Evolutionary conservation across 2,329 filamentous ascomycete species (phyloP).

Genomic region (Pyricularia pennisetigena): DNA sequence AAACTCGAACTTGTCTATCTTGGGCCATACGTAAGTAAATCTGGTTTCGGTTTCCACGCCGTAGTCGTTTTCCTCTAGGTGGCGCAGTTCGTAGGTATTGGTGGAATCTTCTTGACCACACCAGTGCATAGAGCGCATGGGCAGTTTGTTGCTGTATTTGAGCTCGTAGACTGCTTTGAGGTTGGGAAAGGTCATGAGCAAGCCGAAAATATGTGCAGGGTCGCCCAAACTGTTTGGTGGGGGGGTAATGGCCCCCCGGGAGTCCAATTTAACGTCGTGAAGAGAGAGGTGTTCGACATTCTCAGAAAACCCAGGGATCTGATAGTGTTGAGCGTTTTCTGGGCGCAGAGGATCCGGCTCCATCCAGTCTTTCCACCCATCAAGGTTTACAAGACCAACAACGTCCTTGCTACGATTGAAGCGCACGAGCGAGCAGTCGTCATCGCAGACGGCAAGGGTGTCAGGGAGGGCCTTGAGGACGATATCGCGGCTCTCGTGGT

Average conservation of each 20-base stretch:
- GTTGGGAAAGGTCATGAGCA: background rate
- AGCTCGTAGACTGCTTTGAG: background rate
- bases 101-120: background rate
- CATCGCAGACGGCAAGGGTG: background rate
- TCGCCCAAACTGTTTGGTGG: background rate
- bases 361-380: background rate
- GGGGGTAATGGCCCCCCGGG: background rate
- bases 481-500: background rate
- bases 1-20: background rate
- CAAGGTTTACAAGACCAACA: background rate
- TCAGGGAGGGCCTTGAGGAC: background rate
- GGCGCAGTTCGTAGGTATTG: background rate
- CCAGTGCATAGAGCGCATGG: background rate
- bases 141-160: background rate
- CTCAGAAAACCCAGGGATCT: background rate
- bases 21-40: background rate
- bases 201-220: background rate
- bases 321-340: background rate
- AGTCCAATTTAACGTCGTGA: background rate
- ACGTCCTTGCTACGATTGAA: background rate
- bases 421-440: background rate
- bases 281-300: background rate
- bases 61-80: background rate
- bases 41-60: background rate
- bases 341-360: background rate